A percentile compares a stretch with the other conserved stretches of the same genome.
These are phyloP conservation scores for Wakefieldia striispora DNA, from an alignment of 768 basidiomycete genomes.

Conservation along the genomic window DNA sequence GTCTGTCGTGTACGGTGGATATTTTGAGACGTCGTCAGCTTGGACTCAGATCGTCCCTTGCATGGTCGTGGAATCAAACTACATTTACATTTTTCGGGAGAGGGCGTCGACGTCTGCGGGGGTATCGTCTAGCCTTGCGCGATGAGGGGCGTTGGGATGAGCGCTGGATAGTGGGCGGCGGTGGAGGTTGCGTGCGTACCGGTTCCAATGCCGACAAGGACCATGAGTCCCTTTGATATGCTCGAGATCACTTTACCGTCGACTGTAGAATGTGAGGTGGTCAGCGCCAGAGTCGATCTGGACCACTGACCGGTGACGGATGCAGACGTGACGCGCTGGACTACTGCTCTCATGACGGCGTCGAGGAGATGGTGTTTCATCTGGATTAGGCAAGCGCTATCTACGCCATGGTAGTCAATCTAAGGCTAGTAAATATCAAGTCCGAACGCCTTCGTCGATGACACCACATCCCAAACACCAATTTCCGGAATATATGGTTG, in stretches of 20 bases:
- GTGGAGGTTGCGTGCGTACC: slow-evolving; percentile 43
- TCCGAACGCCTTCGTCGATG: slow-evolving; percentile 40
- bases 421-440: slow-evolving; percentile 1
- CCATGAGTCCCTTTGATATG: slow-evolving; percentile 84
- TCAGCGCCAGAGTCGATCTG: not conserved
- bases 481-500: slow-evolving; percentile 65
- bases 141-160: not conserved
- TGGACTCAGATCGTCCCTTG: not conserved
- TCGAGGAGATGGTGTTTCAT: not conserved
- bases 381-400: not conserved
- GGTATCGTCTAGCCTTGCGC: slow-evolving; percentile 69
- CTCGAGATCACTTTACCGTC: slow-evolving; percentile 75
- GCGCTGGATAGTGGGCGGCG: not conserved
- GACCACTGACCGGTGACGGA: slow-evolving; percentile 69
- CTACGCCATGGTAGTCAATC: too few relatives aligned
- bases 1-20: slow-evolving; percentile 36
- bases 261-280: slow-evolving; percentile 46
- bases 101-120: slow-evolving; percentile 66
- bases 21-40: slow-evolving; percentile 6
- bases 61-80: not conserved
- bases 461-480: slow-evolving; percentile 86
- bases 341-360: slow-evolving; percentile 71
- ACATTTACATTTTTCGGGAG: slow-evolving; percentile 77
- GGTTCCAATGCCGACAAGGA: slow-evolving; percentile 84
- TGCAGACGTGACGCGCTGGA: slow-evolving; percentile 80